Evolutionary conservation across 176 grass and related monocot genomes (phyloP), one percentile per base, ranked within the genome.

Genomic region (Saccharum officinarum): DNA sequence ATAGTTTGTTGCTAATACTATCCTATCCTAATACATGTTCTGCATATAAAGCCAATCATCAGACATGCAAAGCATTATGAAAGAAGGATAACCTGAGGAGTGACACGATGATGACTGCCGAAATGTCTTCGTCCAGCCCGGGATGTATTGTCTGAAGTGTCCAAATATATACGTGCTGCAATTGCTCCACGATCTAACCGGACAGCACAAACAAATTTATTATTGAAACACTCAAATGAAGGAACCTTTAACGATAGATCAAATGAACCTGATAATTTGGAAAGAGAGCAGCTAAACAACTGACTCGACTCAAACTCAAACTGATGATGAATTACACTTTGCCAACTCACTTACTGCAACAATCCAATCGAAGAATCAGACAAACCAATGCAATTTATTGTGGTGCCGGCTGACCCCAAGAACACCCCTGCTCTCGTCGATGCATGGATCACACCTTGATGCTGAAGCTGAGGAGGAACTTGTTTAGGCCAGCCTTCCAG

Each of bases 401-500:
- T 60, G 7, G 54, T n/a, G 20, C 20, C 0, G n/a, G n/a, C n/a
- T n/a, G 54, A 57, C 20, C 18, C 54, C 54, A 57, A 18, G 7
- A 1, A 59, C 7, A 3, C 22, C 3, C 8, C 57, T 60, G 20
- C 57, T 25, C 8, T 60, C 8, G 57, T 25, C 22, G 8, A 59
- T 1, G 52, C 0, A 10, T 23, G 59, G 59, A 61, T 31, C 84
- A 95, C 15, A 90, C 84, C 66, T 89, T 89, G 83, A 89, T 77
- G 52, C 76, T 90, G 83, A 95, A 92, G 86, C 77, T 88, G 64
- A 94, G 71, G 11, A 89, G 83, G 49, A 92, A 28, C 80, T 77
- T 95, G 85, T 88, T 95, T 0, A 95, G 54, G 1, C 90, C 89
- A 2, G 66, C 78, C 71, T 95, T 95, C 93, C 86, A 92, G 62